Evolutionary conservation across 495 filamentous ascomycete genomes (phyloP).

Genomic region (Neurospora tetraspora): DNA sequence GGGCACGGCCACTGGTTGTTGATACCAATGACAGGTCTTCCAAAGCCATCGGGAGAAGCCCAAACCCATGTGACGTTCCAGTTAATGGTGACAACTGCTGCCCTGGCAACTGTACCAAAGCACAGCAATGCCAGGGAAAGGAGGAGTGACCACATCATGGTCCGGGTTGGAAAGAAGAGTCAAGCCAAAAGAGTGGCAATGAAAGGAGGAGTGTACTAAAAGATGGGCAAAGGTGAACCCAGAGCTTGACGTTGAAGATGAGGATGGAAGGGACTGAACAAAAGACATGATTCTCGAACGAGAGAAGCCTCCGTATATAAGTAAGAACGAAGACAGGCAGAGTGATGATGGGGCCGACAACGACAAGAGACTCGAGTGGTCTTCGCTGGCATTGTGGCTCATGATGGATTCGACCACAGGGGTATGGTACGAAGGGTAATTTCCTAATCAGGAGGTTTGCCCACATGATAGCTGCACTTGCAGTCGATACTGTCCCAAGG

Average conservation of each 20-base stretch:
- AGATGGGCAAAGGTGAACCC: background rate
- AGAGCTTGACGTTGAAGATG: background rate
- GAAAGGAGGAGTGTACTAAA: background rate
- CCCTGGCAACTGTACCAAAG: constrained; percentile 13
- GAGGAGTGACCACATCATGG: constrained; percentile 11
- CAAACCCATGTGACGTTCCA: constrained; percentile 67
- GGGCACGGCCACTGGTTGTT: constrained; percentile 70
- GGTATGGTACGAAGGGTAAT: constrained; percentile 1
- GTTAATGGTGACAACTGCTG: constrained; percentile 28
- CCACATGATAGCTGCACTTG: background rate
- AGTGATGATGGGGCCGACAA: background rate
- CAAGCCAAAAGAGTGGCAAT: background rate
- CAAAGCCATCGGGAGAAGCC: constrained; percentile 56
- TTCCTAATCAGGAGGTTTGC: background rate
- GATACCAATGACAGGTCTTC: constrained; percentile 65
- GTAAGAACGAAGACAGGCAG: background rate
- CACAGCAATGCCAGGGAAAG: constrained; percentile 10
- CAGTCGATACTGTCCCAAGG: background rate
- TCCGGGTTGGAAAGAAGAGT: background rate
- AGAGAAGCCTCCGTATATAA: background rate
- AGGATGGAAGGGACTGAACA: background rate
- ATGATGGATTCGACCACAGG: background rate
- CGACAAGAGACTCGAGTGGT: background rate
- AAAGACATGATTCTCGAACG: background rate
- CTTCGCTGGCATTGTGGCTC: background rate